Percentiles rank a stretch among this genome's conserved stretches.
These are phyloP conservation scores for Trichoderma atroviride DNA, from an alignment of 2,329 filamentous ascomycete genomes.

Conservation along the genomic window DNA sequence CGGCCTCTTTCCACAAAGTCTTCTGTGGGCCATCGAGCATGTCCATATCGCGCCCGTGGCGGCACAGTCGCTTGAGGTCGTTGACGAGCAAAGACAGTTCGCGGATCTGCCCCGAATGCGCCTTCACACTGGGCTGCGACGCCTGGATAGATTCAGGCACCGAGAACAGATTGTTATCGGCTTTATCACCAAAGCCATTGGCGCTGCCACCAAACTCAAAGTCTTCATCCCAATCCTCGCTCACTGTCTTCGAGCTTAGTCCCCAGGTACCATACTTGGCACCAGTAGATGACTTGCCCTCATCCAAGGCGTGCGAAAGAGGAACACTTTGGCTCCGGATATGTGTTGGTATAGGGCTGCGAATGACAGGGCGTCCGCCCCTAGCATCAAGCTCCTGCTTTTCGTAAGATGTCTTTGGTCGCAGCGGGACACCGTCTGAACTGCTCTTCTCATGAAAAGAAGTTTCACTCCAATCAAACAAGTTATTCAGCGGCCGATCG, in stretches of 20 bases:
- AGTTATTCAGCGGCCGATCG: constrained; percentile 64
- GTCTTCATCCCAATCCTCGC: constrained; percentile 88
- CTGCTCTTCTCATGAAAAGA: constrained; percentile 63
- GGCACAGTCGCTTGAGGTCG: constrained; percentile 76
- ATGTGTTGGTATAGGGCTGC: constrained; percentile 71
- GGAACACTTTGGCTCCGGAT: constrained; percentile 82
- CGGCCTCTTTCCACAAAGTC: constrained; percentile 75
- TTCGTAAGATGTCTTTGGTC: constrained; percentile 74
- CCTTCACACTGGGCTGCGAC: constrained; percentile 78
- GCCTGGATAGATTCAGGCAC: constrained; percentile 78
- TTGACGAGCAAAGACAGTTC: constrained; percentile 82
- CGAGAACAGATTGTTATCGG: constrained; percentile 40
- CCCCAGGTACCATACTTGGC: constrained; percentile 83
- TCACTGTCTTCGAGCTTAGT: constrained; percentile 74
- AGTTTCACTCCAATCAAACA: constrained; percentile 80
- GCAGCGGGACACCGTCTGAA: constrained; percentile 58
- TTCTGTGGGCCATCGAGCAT: constrained; percentile 63
- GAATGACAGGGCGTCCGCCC: constrained; percentile 67
- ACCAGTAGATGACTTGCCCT: constrained; percentile 54
- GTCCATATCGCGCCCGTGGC: constrained; percentile 68
- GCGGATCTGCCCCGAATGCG: constrained; percentile 80
- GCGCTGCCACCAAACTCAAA: constrained; percentile 70
- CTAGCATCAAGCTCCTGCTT: constrained; percentile 73
- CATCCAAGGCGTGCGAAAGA: constrained; percentile 66
- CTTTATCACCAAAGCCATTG: constrained; percentile 40